A percentile compares a stretch with the other conserved stretches of the same genome.
Evolutionary conservation across 805 yeast species (phyloP).

Genomic region (Yarrowia bubula): DNA sequence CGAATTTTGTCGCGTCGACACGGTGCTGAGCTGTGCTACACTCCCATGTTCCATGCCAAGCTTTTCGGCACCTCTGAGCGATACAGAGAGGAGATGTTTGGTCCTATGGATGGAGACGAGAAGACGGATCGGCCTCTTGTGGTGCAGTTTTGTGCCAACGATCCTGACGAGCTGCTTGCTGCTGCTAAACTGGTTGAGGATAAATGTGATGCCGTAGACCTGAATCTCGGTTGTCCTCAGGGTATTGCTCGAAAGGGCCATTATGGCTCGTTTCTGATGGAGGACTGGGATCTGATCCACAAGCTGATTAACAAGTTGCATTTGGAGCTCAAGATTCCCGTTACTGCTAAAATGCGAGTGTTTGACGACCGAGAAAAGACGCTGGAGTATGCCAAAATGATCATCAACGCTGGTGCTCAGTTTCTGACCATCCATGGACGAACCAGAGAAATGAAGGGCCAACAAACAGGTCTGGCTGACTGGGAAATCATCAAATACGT

Average conservation of each 20-base stretch:
- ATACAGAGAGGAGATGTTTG: constrained; percentile 69
- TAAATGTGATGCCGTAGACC: constrained; percentile 91
- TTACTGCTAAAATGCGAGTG: constrained; percentile 92
- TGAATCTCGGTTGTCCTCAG: constrained; percentile 97
- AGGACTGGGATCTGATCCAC: constrained; percentile 85
- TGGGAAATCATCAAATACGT: constrained; percentile 77
- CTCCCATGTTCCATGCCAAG: constrained; percentile 96
- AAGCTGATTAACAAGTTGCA: constrained; percentile 71
- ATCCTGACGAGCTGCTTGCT: constrained; percentile 72
- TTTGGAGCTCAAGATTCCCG: constrained; percentile 74
- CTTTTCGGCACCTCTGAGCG: constrained; percentile 81
- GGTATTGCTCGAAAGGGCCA: constrained; percentile 94
- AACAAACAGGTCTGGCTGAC: constrained; percentile 90
- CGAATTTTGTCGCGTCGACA: constrained; percentile 76
- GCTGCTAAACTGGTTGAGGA: constrained; percentile 83
- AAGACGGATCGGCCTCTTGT: constrained; percentile 76
- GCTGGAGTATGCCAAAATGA: constrained; percentile 82
- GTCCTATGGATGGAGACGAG: constrained; percentile 66
- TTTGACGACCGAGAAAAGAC: constrained; percentile 82
- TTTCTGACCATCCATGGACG: constrained; percentile 93
- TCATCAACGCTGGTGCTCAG: constrained; percentile 91
- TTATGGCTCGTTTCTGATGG: constrained; percentile 95
- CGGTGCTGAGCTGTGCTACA: constrained; percentile 92
- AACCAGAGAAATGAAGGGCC: constrained; percentile 97
- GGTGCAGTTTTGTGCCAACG: constrained; percentile 96